A percentile compares a stretch with the other conserved stretches of the same genome.
Conservation (phyloP, 2,329 filamentous ascomycete genomes). For the Chaetomiaceae sp. region DNA sequence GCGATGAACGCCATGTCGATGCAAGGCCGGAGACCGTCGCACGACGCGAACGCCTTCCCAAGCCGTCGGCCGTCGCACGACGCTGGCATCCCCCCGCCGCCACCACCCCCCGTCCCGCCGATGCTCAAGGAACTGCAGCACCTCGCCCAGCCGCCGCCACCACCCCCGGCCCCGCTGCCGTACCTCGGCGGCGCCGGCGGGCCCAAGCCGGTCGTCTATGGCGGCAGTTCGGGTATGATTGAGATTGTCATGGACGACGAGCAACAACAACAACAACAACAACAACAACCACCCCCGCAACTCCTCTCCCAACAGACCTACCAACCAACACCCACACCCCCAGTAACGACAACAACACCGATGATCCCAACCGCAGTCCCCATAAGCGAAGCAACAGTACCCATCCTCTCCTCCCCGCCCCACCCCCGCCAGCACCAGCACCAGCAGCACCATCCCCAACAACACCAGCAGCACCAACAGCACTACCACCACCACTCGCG, state of each 20-base stretch:
- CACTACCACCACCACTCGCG: too few relatives aligned
- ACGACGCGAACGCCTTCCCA: constrained; percentile 35
- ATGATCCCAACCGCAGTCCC: constrained; percentile 32
- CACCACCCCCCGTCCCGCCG: constrained; percentile 50
- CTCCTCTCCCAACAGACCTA: not conserved
- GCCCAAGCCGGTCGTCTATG: constrained; percentile 36
- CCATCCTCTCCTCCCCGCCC: constrained; percentile 42
- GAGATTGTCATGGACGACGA: constrained; percentile 64
- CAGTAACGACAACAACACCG: constrained; percentile 30
- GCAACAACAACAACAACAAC: constrained; percentile 2
- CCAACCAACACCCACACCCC: constrained; percentile 30
- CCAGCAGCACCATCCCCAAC: constrained; percentile 50
- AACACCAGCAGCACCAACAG: too few relatives aligned
- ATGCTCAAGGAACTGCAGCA: constrained; percentile 60
- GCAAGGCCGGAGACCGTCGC: constrained; percentile 16
- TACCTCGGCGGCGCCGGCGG: constrained; percentile 34
- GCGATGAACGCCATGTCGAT: constrained; percentile 16
- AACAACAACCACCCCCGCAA: constrained; percentile 27
- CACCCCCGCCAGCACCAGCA: constrained; percentile 45
- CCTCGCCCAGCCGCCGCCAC: constrained; percentile 55
- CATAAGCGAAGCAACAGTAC: constrained; percentile 38
- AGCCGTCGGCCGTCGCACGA: constrained; percentile 47
- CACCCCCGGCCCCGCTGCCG: constrained; percentile 55
- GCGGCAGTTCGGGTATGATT: constrained; percentile 52
- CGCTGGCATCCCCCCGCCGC: constrained; percentile 45